A percentile compares a stretch with the other conserved stretches of the same genome.
These are phyloP conservation scores for Bidens hawaiensis DNA, from an alignment of 140 eudicot genomes.

Conservation along the genomic window DNA sequence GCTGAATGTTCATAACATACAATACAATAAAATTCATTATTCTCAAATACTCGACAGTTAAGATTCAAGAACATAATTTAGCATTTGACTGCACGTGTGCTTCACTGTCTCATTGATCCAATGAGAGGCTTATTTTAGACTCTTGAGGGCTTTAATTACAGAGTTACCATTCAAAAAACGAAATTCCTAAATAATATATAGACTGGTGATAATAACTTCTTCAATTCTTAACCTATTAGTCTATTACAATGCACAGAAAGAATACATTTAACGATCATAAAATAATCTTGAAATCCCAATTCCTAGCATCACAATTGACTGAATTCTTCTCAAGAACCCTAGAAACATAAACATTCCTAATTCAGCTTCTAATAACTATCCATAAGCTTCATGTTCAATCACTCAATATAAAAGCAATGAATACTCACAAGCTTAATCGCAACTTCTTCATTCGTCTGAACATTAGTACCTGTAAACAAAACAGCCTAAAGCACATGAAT, in stretches of 20 bases:
- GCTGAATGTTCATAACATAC: background rate
- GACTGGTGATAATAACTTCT: no score
- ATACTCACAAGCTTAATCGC: constrained; percentile 87
- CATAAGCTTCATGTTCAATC: background rate
- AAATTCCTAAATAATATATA: no score
- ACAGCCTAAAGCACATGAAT: constrained; percentile 1
- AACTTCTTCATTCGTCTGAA: constrained; percentile 91
- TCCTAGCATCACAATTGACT: background rate
- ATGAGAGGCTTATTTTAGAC: background rate
- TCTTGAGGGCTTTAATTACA: background rate
- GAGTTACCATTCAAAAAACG: background rate
- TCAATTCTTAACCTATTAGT: no score
- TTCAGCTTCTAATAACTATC: no score
- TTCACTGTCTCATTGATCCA: background rate
- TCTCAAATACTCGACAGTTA: background rate
- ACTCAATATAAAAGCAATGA: background rate
- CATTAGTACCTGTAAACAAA: constrained; percentile 59
- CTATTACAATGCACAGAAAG: no score
- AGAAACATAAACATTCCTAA: constrained; percentile 9
- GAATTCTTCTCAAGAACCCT: constrained; percentile 7
- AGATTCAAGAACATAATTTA: background rate
- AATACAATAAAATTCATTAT: no score
- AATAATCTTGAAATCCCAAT: background rate
- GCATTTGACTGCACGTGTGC: background rate
- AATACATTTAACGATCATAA: no score